Base-by-base conservation (phyloP, 169 alveolate genomes). In the Babesia bovis region DNA sequence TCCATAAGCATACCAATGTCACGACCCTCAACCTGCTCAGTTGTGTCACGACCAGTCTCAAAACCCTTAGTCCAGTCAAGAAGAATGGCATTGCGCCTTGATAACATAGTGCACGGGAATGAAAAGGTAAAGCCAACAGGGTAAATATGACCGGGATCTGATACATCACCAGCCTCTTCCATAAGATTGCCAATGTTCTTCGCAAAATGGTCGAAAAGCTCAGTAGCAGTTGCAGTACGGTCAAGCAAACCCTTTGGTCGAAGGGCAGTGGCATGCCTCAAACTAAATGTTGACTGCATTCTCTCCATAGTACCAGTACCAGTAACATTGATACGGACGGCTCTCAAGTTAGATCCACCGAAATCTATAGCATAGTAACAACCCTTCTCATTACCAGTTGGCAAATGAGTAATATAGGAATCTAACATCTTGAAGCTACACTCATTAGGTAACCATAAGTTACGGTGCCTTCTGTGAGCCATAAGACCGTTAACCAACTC, bases 21-120 rank as follows among this genome's bases (percentile, higher is more conserved):
- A n/a, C 89, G 82, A 58, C 97, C 97, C 59, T 91, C 97, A 26
- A 93, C 97, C 35, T 91, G 95, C 32, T 87, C 92, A n/a, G 57
- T 60, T 9, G 97, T 93, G 65, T 81, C 92, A 53, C 95, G 85
- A 13, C 97, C 97, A 13, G 97, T 93, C 58, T 93, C 97, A 66
- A 93, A 93, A 17, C 92, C 97, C 75, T 93, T 93, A n/a, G 97
- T 93, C 97, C 97, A 93, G 67, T 85, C 91, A 45, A 92, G 67
- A 35, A 93, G 74, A 32, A 84, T 72, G 41, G 95, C 89, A 63
- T 71, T 68, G 45, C 73, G 75, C 50, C 83, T 61, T 19, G 94
- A 84, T 38, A 82, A 85, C 69, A 85, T 83, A 4, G 89, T 83
- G 71, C 94, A 91, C 3, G 96, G 96, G 66, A 90, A 91, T 23